Percentiles rank a stretch among this genome's conserved stretches.
Conservation (phyloP, 805 yeast genomes). For the Saccharomyces kudriavzevii region DNA sequence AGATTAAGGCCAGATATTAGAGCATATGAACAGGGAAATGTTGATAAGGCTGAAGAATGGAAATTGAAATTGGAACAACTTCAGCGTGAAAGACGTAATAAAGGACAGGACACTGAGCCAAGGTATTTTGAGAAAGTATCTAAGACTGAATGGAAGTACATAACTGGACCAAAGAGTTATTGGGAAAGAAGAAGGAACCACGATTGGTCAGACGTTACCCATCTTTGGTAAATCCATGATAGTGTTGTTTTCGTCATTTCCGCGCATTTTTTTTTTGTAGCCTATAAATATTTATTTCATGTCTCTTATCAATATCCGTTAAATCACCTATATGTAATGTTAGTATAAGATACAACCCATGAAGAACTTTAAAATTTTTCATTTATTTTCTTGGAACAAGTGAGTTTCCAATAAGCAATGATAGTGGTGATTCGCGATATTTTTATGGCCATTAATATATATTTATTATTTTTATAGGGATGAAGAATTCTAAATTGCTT, state of each 20-base stretch:
- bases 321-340: not conserved
- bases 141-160: slow-evolving; percentile 45
- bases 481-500: too few species aligned
- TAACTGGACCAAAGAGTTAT: slow-evolving; percentile 54
- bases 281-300: not conserved
- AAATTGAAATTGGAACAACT: slow-evolving; percentile 66
- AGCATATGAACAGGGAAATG: slow-evolving; percentile 58
- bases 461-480: too few species aligned
- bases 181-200: slow-evolving; percentile 67
- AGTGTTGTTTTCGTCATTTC: not conserved
- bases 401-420: too few species aligned
- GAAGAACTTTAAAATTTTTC: not conserved
- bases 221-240: slow-evolving; percentile 43
- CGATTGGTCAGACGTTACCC: slow-evolving; percentile 51
- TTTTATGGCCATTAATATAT: too few species aligned
- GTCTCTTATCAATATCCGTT: not conserved
- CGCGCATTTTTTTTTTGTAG: not conserved
- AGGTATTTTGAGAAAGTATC: slow-evolving; percentile 45
- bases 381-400: too few species aligned
- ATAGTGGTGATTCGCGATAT: too few species aligned
- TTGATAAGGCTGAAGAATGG: slow-evolving; percentile 61
- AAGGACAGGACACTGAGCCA: slow-evolving; percentile 46
- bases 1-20: slow-evolving; percentile 82
- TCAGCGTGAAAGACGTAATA: slow-evolving; percentile 71
- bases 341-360: not conserved